A percentile compares a stretch with the other conserved stretches of the same genome.
phyloP scores from a whole-genome alignment of 2,329 filamentous ascomycete species.

The Penicillium sp. region DNA sequence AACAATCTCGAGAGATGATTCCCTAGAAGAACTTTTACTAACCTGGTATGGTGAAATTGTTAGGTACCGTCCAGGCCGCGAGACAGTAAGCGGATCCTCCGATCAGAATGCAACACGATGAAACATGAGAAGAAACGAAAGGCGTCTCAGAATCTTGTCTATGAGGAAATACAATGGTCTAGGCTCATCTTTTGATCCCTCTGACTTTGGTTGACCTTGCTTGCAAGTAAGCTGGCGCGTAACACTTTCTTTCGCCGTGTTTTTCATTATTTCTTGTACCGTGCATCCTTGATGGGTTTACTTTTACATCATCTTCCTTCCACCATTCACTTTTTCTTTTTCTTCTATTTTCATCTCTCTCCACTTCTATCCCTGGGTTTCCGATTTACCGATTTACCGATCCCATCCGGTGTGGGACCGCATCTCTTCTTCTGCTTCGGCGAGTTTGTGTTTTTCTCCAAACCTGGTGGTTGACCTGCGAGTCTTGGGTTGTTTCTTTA shows the following conservation, averaged over 20 bases:
- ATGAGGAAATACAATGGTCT: neutral
- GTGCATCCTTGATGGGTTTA: slow-evolving; percentile 28
- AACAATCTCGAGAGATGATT: neutral
- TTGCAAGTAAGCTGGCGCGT: slow-evolving; percentile 14
- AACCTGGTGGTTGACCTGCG: slow-evolving; percentile 32
- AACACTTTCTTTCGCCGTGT: neutral
- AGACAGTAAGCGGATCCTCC: slow-evolving; percentile 62
- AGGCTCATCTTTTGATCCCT: slow-evolving; percentile 11
- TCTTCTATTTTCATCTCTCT: slow-evolving; percentile 11
- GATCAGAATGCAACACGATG: slow-evolving; percentile 56
- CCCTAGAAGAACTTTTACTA: neutral
- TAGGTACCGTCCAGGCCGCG: slow-evolving; percentile 62
- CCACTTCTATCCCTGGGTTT: slow-evolving; percentile 12
- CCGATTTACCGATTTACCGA: slow-evolving; percentile 14
- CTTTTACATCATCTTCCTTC: slow-evolving; percentile 16
- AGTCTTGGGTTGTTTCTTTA: slow-evolving; percentile 38
- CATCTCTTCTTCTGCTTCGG: slow-evolving; percentile 35
- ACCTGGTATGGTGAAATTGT: slow-evolving; percentile 30
- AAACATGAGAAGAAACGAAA: slow-evolving; percentile 57
- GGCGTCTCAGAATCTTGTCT: neutral
- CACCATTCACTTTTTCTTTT: slow-evolving; percentile 13
- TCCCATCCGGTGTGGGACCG: slow-evolving; percentile 35
- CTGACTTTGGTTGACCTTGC: slow-evolving; percentile 18
- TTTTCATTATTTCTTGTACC: slow-evolving; percentile 24
- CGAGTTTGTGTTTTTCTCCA: slow-evolving; percentile 23